Percentiles rank a stretch among this genome's conserved stretches.
Evolutionary conservation across 1,284 basidiomycete genomes (phyloP).

Genomic region (Ganoderma boninense): DNA sequence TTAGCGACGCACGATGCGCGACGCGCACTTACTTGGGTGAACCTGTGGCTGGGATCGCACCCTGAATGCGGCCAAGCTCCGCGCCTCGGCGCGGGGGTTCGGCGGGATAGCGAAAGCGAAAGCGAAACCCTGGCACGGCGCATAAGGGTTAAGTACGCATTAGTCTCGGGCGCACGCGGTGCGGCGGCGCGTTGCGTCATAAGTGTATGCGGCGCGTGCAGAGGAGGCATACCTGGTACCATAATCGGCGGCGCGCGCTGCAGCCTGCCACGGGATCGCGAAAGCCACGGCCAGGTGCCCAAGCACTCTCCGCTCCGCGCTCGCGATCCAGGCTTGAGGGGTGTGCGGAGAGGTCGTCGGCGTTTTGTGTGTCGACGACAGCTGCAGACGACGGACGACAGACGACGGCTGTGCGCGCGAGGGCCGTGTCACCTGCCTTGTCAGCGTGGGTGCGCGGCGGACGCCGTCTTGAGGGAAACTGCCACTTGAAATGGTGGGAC

Average conservation of each 20-base stretch:
- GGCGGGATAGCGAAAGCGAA: neutral
- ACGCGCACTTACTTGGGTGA: neutral
- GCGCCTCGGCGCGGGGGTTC: neutral
- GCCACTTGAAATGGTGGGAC: neutral
- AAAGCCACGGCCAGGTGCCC: neutral
- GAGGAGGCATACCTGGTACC: neutral
- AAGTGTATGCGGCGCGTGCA: neutral
- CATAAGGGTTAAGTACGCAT: neutral
- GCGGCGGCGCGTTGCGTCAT: neutral
- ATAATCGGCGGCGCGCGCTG: neutral
- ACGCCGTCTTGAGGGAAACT: constrained; percentile 7
- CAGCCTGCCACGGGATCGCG: neutral
- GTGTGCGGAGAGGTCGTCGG: constrained; percentile 2
- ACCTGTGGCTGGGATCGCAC: neutral
- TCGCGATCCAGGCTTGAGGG: neutral
- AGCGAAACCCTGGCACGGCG: neutral
- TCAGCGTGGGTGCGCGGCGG: neutral
- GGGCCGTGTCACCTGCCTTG: constrained; percentile 1
- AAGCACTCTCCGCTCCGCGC: neutral
- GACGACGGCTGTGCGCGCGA: constrained; percentile 1
- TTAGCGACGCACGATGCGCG: neutral
- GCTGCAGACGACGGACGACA: neutral
- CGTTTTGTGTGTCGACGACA: neutral
- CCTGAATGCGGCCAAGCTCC: neutral
- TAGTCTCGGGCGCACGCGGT: neutral